phyloP scores from a whole-genome alignment of 2,329 filamentous ascomycete species.

The Colletotrichum sansevieriae region DNA sequence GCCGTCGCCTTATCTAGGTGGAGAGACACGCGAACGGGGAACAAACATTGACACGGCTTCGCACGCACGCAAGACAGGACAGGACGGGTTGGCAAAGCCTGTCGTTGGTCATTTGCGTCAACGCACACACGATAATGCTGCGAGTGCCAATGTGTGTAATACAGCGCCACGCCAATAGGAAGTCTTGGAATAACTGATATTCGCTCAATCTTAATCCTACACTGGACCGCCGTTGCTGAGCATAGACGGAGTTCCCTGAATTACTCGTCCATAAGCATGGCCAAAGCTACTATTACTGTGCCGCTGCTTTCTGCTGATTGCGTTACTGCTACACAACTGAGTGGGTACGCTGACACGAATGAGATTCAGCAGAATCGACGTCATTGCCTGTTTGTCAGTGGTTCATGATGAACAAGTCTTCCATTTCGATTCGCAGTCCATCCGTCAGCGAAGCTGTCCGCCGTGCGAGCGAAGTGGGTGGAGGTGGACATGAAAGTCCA shows the following conservation, averaged over 20 bases:
- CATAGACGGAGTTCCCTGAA: too few species aligned
- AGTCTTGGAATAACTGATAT: constrained; percentile 22
- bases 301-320: too few species aligned
- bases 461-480: too few species aligned
- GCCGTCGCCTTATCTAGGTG: constrained; percentile 41
- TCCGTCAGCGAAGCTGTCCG: too few species aligned
- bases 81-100: constrained; percentile 24
- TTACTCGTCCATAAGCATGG: too few species aligned
- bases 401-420: background rate
- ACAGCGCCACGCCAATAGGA: background rate
- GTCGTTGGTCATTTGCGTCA: constrained; percentile 5
- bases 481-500: too few species aligned
- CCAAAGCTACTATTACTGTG: too few species aligned
- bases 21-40: constrained; percentile 19
- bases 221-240: too few species aligned
- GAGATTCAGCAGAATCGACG: too few species aligned
- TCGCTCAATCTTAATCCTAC: background rate
- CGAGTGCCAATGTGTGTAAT: constrained; percentile 21
- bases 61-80: constrained; percentile 28
- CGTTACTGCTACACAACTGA: background rate
- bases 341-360: background rate
- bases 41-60: constrained; percentile 27
- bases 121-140: constrained; percentile 30
- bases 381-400: constrained; percentile 4
- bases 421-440: too few species aligned